Conservation (phyloP, 805 yeast genomes). For the Scheffersomyces lignosus region DNA sequence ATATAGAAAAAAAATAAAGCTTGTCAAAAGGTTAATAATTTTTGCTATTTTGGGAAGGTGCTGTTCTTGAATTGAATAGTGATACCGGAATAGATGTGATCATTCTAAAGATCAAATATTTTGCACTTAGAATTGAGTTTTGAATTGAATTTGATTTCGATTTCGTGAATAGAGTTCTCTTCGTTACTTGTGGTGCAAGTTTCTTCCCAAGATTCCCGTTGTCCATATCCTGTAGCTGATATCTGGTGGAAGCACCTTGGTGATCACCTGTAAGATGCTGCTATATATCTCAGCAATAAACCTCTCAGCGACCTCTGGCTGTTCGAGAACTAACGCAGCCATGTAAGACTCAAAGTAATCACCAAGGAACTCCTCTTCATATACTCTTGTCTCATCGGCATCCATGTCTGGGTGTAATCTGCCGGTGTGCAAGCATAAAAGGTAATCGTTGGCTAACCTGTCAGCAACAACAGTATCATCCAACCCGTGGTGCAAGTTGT, state of each 20-base stretch:
- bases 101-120: not conserved
- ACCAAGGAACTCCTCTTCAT: constrained; percentile 43
- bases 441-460: constrained; percentile 24
- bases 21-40: not conserved
- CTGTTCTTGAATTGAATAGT: not conserved
- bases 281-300: constrained; percentile 34
- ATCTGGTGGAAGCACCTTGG: constrained; percentile 14
- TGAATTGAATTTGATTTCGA: not conserved
- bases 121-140: not conserved
- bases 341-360: constrained; percentile 44
- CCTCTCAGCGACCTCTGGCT: constrained; percentile 34
- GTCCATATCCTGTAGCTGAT: constrained; percentile 31
- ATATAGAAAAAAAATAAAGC: constrained; percentile 1
- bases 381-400: constrained; percentile 18
- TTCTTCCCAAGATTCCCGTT: constrained; percentile 35
- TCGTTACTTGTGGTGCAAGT: constrained; percentile 3
- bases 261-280: constrained; percentile 28
- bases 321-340: constrained; percentile 41
- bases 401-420: constrained; percentile 5
- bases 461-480: constrained; percentile 27
- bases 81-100: not conserved
- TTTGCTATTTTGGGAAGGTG: not conserved
- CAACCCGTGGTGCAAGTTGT: constrained; percentile 34
- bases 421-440: constrained; percentile 20
- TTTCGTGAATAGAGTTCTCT: not conserved